phyloP scores from a whole-genome alignment of 2,329 filamentous ascomycete species.

The Drechslera avenae region DNA sequence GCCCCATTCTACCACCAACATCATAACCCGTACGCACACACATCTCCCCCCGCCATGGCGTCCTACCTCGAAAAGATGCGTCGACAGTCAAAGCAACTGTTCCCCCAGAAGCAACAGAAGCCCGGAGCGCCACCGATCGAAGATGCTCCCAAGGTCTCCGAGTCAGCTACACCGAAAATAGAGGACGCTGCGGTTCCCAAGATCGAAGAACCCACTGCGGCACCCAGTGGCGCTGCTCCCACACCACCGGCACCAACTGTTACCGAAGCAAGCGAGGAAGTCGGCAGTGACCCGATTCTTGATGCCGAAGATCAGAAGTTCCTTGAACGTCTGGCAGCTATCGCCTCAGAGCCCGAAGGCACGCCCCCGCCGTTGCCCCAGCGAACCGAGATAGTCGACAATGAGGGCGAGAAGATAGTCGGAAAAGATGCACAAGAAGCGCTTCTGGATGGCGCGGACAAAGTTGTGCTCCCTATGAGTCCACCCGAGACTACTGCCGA shows the following conservation, averaged over 20 bases:
- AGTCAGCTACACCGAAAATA: constrained; percentile 10
- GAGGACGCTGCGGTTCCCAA: constrained; percentile 16
- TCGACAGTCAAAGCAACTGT: constrained; percentile 39
- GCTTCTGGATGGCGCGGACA: constrained; percentile 53
- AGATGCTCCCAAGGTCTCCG: constrained; percentile 19
- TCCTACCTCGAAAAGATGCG: constrained; percentile 43
- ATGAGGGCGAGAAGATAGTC: constrained; percentile 41
- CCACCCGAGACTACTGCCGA: constrained; percentile 46
- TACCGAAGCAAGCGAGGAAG: constrained; percentile 35
- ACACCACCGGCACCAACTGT: constrained; percentile 29
- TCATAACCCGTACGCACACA: background rate
- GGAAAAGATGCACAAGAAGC: constrained; percentile 54
- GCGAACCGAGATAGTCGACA: constrained; percentile 40
- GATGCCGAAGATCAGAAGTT: constrained; percentile 67
- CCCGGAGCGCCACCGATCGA: constrained; percentile 15
- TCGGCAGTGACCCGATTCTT: constrained; percentile 53
- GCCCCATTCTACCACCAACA: background rate
- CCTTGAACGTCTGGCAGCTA: constrained; percentile 57
- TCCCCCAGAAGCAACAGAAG: constrained; percentile 21
- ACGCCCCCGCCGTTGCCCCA: constrained; percentile 51
- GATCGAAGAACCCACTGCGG: constrained; percentile 15
- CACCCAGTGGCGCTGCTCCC: constrained; percentile 32
- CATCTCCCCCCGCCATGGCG: constrained; percentile 24
- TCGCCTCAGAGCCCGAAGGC: constrained; percentile 48
- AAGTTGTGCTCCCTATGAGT: constrained; percentile 57